Percentiles rank a stretch among this genome's conserved stretches.
phyloP scores from a whole-genome alignment of 768 basidiomycete genomes.

The Russula olivacea region DNA sequence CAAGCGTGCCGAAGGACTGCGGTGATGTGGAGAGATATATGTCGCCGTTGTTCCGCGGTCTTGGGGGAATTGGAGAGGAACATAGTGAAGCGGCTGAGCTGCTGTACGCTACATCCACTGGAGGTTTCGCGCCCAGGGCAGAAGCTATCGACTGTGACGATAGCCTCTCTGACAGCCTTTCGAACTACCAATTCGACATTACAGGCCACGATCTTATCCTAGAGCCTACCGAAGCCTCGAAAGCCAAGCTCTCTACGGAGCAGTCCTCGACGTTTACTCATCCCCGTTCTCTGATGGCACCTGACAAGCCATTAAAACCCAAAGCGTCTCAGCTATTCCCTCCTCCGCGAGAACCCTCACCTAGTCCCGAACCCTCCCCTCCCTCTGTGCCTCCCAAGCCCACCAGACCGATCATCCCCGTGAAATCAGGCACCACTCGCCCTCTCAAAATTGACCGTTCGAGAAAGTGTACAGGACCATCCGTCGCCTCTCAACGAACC shows the following conservation, averaged over 20 bases:
- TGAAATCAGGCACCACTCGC: slow-evolving; percentile 5
- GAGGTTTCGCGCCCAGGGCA: not conserved
- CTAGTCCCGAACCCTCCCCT: not conserved
- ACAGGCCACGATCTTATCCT: not conserved
- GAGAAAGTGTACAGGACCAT: not conserved
- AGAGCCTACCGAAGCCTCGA: not conserved
- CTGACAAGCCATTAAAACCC: too few relatives aligned
- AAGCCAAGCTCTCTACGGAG: not conserved
- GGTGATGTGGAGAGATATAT: not conserved
- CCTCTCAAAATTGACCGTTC: slow-evolving; percentile 14
- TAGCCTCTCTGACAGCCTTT: slow-evolving; percentile 7
- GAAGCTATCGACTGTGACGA: slow-evolving; percentile 1
- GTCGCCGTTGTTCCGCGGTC: slow-evolving; percentile 13
- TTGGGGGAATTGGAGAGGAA: not conserved
- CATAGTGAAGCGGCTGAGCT: not conserved
- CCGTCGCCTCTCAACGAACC: not conserved
- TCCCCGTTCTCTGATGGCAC: not conserved
- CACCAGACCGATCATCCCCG: not conserved
- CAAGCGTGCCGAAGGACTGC: not conserved
- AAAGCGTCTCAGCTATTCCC: not conserved
- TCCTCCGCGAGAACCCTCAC: not conserved
- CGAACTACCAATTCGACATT: slow-evolving; percentile 15
- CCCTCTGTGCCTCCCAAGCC: not conserved
- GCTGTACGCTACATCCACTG: not conserved
- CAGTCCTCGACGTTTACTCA: not conserved